Evolutionary conservation across 768 basidiomycete genomes (phyloP).

Genomic region (Rubroboletus satanas): DNA sequence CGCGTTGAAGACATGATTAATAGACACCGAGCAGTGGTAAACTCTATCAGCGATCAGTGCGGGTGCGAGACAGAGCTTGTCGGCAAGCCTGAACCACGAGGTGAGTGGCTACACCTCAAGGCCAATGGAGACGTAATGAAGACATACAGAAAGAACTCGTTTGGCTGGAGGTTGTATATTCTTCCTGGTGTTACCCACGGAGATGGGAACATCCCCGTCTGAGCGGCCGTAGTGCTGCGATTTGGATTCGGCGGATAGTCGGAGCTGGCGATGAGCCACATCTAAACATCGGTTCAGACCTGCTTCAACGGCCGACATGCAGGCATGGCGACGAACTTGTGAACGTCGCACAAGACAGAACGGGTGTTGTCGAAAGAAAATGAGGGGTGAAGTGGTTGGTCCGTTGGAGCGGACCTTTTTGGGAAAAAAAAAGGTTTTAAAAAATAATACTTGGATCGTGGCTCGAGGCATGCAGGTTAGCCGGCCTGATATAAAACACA

Average conservation of each 20-base stretch:
- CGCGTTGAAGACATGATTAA: background rate
- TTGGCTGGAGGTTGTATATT: background rate
- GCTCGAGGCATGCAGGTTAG: background rate
- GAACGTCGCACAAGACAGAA: background rate
- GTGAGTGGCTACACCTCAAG: background rate
- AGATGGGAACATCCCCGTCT: background rate
- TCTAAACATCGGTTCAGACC: background rate
- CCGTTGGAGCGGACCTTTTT: background rate
- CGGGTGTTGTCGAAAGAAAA: background rate
- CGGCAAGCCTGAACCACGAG: background rate
- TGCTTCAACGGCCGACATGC: background rate
- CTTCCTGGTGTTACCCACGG: background rate
- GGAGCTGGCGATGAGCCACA: background rate
- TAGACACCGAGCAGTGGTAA: constrained; percentile 2
- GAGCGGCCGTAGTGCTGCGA: constrained; percentile 2
- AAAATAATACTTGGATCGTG: background rate
- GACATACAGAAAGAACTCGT: background rate
- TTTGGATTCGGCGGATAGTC: background rate
- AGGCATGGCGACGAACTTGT: background rate
- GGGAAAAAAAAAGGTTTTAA: background rate
- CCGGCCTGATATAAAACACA: background rate
- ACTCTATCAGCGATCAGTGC: background rate
- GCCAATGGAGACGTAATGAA: background rate
- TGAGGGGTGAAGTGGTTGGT: too few relatives aligned
- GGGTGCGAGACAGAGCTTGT: background rate